A percentile compares a stretch with the other conserved stretches of the same genome.
These are phyloP conservation scores for Haemoproteus tartakovskyi DNA, from an alignment of 169 alveolate species.

Conservation along the genomic window DNA sequence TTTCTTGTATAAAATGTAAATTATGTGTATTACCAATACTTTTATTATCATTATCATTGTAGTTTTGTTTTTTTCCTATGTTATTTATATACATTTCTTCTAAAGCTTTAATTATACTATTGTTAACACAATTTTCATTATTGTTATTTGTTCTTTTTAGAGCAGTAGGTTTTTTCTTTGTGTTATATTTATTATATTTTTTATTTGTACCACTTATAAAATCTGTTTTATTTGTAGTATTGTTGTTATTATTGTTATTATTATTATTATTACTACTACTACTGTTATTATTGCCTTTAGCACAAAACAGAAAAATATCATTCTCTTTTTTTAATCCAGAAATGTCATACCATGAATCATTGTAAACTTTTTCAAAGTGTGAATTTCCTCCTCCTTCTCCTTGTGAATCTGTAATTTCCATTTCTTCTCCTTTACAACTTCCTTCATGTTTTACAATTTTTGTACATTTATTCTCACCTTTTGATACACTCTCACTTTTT, in stretches of 20 bases:
- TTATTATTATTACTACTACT: background rate
- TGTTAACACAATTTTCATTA: no score
- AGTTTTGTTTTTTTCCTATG: no score
- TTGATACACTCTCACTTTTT: no score
- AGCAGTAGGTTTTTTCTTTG: background rate
- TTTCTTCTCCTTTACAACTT: no score
- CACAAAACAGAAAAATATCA: slow-evolving; percentile 30
- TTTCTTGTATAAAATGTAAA: no score
- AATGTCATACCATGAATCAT: slow-evolving; percentile 62
- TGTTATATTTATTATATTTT: background rate
- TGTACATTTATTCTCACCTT: no score
- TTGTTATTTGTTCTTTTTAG: background rate
- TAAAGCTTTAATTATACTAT: no score
- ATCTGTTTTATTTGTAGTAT: background rate
- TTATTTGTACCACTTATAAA: background rate
- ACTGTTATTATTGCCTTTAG: background rate
- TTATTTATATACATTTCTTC: no score
- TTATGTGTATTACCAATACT: no score
- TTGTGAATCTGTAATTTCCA: no score
- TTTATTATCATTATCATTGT: no score
- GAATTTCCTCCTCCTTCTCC: slow-evolving; percentile 2
- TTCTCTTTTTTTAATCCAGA: slow-evolving; percentile 22
- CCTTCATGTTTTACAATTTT: no score
- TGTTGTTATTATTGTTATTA: background rate
- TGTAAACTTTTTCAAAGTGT: slow-evolving; percentile 35